phyloP scores from a whole-genome alignment of 352 stramenopile genomes.

The Nothophytophthora sp. region DNA sequence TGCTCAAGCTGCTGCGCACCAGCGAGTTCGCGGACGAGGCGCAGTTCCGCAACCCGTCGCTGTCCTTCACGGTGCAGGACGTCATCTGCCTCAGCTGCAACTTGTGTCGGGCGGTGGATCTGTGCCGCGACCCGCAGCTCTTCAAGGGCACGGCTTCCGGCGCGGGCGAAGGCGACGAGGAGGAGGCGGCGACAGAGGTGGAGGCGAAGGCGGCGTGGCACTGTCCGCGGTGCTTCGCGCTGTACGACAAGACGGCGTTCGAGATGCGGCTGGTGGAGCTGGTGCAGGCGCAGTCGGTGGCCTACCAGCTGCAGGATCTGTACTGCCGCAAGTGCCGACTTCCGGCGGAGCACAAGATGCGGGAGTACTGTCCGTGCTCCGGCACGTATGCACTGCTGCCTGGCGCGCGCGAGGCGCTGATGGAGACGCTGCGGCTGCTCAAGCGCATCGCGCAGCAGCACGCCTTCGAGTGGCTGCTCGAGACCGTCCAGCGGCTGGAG shows the following conservation, averaged over 20 bases:
- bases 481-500: conserved; percentile 68
- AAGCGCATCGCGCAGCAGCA: conserved; percentile 71
- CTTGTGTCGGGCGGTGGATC: conserved; percentile 95
- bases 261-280: conserved; percentile 93
- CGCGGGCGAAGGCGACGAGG: conserved; percentile 23
- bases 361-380: conserved; percentile 79
- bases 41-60: conserved; percentile 93
- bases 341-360: conserved; percentile 76
- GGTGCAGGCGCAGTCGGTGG: conserved; percentile 82
- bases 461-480: conserved; percentile 64
- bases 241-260: conserved; percentile 91
- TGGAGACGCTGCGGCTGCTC: conserved; percentile 64
- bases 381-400: conserved; percentile 54
- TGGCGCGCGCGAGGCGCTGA: conserved; percentile 35
- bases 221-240: conserved; percentile 91
- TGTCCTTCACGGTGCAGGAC: conserved; percentile 96
- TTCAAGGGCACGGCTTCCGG: conserved; percentile 71
- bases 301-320: conserved; percentile 94
- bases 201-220: conserved; percentile 60
- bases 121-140: conserved; percentile 93
- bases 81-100: conserved; percentile 98
- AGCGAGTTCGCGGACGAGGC: conserved; percentile 83
- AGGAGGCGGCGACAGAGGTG: conserved; percentile 21
- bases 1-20: conserved; percentile 83
- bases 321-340: conserved; percentile 81